phyloP scores from a whole-genome alignment of 208 protist genomes.

The Leishmania guyanensis region DNA sequence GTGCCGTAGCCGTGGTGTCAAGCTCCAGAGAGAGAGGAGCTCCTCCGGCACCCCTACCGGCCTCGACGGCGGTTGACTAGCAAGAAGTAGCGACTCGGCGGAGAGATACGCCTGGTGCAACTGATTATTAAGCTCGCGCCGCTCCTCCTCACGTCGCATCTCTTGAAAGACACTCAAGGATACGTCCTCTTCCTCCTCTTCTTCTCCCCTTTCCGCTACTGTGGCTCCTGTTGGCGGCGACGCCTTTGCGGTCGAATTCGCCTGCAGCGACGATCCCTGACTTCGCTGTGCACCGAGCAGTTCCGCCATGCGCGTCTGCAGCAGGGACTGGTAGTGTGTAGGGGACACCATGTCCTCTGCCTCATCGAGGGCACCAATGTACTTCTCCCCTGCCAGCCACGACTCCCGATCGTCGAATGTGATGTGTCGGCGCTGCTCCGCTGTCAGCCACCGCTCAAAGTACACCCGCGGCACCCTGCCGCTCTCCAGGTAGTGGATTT shows the following conservation, averaged over 20 bases:
- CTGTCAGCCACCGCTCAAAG: constrained; percentile 89
- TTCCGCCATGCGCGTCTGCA: constrained; percentile 47
- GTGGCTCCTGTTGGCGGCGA: background rate
- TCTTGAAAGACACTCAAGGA: constrained; percentile 88
- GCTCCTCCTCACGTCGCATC: constrained; percentile 86
- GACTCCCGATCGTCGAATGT: constrained; percentile 82
- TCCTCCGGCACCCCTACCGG: constrained; percentile 68
- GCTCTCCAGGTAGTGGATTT: constrained; percentile 84
- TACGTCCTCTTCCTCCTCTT: constrained; percentile 68
- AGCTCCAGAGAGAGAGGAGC: constrained; percentile 85
- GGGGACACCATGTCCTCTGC: constrained; percentile 13
- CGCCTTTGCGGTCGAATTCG: background rate
- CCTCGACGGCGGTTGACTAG: constrained; percentile 48
- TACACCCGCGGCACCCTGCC: constrained; percentile 78
- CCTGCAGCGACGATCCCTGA: background rate
- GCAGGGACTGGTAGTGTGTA: constrained; percentile 46
- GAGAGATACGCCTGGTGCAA: constrained; percentile 79
- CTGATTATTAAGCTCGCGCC: constrained; percentile 65
- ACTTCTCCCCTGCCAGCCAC: constrained; percentile 76
- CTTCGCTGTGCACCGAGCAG: constrained; percentile 23
- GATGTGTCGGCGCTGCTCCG: constrained; percentile 73
- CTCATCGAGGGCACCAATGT: constrained; percentile 40
- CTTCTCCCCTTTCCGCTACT: constrained; percentile 12
- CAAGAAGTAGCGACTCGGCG: constrained; percentile 66
- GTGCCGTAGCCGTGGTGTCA: constrained; percentile 70